Conservation (phyloP, 192 early-diverging fungal species). For the Coemansia sp. region DNA sequence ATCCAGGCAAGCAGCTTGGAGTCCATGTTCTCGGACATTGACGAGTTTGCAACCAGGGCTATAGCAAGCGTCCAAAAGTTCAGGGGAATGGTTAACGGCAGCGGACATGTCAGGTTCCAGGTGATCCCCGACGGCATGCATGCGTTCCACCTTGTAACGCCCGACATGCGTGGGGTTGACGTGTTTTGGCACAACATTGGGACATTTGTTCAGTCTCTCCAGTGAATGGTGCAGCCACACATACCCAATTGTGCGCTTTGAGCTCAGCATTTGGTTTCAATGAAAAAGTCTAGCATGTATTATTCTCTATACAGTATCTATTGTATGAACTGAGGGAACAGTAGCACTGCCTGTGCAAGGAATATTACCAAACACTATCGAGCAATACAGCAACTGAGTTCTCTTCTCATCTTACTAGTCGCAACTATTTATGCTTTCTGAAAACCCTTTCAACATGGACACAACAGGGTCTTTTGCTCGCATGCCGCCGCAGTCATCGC, state of each 20-base stretch:
- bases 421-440: background rate
- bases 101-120: conserved; percentile 8
- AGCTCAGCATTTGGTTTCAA: background rate
- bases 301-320: no score
- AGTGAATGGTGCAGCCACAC: no score
- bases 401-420: no score
- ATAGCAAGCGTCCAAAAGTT: background rate
- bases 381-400: no score
- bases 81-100: background rate
- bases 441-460: background rate
- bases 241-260: background rate
- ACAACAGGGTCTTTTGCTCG: background rate
- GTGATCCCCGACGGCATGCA: conserved; percentile 34
- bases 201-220: conserved; percentile 15
- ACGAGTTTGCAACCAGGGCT: conserved; percentile 29
- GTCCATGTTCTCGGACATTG: conserved; percentile 44
- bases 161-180: background rate
- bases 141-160: conserved; percentile 30
- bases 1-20: conserved; percentile 40
- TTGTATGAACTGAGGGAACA: no score
- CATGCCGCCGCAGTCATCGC: background rate
- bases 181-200: conserved; percentile 18
- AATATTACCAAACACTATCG: no score
- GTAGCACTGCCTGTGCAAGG: no score
- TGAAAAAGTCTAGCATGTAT: no score